Evolutionary conservation across 2,329 filamentous ascomycete genomes (phyloP).

Genomic region (Drechmeria coniospora): DNA sequence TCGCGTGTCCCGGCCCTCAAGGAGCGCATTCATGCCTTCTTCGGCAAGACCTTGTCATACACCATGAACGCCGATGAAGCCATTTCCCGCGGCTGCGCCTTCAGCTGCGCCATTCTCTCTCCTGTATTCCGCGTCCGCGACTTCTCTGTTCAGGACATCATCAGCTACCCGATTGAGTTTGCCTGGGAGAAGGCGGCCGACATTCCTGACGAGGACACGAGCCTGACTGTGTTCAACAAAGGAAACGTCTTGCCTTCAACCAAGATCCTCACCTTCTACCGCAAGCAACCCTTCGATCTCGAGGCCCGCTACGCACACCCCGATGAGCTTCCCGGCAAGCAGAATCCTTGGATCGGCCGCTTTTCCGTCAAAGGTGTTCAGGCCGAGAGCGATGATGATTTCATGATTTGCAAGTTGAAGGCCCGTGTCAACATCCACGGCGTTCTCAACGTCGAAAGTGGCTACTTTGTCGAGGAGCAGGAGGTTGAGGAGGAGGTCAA

Average conservation of each 20-base stretch:
- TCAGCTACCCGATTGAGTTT: conserved; percentile 97
- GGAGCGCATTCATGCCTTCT: conserved; percentile 77
- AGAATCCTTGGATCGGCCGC: conserved; percentile 86
- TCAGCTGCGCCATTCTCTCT: conserved; percentile 93
- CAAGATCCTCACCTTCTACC: conserved; percentile 98
- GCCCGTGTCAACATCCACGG: conserved; percentile 93
- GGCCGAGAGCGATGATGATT: conserved; percentile 83
- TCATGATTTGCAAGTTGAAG: conserved; percentile 99
- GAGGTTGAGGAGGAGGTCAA: conserved; percentile 90
- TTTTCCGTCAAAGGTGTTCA: conserved; percentile 98
- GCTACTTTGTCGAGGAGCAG: conserved; percentile 95
- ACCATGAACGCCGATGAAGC: conserved; percentile 98
- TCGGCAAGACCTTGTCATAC: conserved; percentile 83
- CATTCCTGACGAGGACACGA: conserved; percentile 96
- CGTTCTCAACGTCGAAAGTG: conserved; percentile 87
- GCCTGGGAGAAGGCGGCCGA: conserved; percentile 97
- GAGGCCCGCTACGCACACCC: conserved; percentile 89
- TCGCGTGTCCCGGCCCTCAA: conserved; percentile 90
- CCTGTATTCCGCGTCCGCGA: conserved; percentile 97
- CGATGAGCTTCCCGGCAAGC: conserved; percentile 73
- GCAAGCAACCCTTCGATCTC: conserved; percentile 91
- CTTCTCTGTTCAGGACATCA: conserved; percentile 93
- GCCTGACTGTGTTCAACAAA: conserved; percentile 91
- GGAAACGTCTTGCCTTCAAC: conserved; percentile 95
- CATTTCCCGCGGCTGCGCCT: conserved; percentile 85